Conservation (phyloP, 345 rosid genomes). For the Aquilaria yunnanensis region DNA sequence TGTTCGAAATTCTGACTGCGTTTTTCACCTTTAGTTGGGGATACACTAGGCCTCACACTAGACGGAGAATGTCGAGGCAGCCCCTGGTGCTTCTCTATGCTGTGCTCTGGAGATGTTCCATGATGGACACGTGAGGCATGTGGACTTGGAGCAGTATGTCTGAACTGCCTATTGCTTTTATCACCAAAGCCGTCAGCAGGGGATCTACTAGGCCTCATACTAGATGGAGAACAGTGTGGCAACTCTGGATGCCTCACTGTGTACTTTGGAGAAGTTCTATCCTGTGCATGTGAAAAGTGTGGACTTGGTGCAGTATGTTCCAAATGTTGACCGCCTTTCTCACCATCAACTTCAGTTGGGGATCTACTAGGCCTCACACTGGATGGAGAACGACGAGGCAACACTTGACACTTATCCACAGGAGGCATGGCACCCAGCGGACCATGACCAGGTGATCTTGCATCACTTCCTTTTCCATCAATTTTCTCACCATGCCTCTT, state of each 20-base stretch:
- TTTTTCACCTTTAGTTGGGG: neutral
- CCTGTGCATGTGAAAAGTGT: slow-evolving; percentile 7
- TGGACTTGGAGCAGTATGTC: too few species aligned
- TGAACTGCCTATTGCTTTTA: too few species aligned
- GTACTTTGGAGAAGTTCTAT: slow-evolving; percentile 28
- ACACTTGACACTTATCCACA: slow-evolving; percentile 16
- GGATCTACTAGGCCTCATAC: too few species aligned
- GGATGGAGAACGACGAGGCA: slow-evolving; percentile 11
- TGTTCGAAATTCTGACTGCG: too few species aligned
- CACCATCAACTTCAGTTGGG: neutral
- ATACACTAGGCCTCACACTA: slow-evolving; percentile 9
- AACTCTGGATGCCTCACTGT: neutral
- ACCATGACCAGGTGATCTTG: slow-evolving; percentile 21
- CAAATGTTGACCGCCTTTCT: slow-evolving; percentile 4
- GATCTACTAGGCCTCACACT: slow-evolving; percentile 19
- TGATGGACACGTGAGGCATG: too few species aligned
- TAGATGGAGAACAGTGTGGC: too few species aligned
- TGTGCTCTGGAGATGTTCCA: too few species aligned
- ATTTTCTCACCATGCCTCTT: slow-evolving; percentile 18
- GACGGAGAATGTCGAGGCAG: too few species aligned
- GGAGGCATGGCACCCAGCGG: slow-evolving; percentile 25
- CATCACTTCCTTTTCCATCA: slow-evolving; percentile 20
- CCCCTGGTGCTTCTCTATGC: too few species aligned
- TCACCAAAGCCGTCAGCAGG: too few species aligned
- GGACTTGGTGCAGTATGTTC: neutral